These are phyloP conservation scores for Apophysomyces ossiformis DNA, from an alignment of 371 early-diverging fungal genomes.

Conservation along the genomic window DNA sequence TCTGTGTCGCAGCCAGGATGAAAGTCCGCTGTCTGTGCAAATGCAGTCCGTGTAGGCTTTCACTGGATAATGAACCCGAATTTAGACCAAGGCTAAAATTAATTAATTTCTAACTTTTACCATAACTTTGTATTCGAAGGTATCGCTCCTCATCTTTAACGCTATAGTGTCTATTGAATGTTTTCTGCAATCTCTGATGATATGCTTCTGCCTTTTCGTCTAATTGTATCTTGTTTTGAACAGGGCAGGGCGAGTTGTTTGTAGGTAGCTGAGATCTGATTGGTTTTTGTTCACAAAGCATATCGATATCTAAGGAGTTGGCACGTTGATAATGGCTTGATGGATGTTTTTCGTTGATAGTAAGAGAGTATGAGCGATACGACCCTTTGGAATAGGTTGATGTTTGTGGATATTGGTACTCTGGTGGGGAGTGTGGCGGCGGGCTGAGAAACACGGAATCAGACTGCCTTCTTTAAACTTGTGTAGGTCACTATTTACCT, in stretches of 20 bases:
- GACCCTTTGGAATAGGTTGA: background rate
- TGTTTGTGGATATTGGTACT: background rate
- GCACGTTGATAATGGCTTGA: background rate
- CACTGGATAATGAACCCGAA: background rate
- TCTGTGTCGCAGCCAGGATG: background rate
- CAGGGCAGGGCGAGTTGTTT: background rate
- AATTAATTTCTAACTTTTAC: background rate
- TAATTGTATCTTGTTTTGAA: background rate
- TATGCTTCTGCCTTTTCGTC: background rate
- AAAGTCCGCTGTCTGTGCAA: background rate
- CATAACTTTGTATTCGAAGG: background rate
- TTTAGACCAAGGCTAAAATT: background rate
- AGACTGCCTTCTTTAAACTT: too few species aligned
- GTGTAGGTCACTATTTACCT: background rate
- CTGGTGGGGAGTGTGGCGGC: background rate
- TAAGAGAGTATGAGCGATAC: background rate
- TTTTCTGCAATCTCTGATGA: background rate
- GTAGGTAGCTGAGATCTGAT: background rate
- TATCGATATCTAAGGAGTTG: background rate
- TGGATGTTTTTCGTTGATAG: background rate
- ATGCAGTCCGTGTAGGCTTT: conserved; percentile 3
- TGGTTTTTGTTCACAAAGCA: background rate
- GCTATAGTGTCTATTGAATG: background rate
- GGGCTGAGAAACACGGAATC: too few species aligned
- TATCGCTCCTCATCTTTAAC: background rate